Evolutionary conservation across 371 early-diverging fungal genomes (phyloP).

Genomic region (Rhizopus delemar): DNA sequence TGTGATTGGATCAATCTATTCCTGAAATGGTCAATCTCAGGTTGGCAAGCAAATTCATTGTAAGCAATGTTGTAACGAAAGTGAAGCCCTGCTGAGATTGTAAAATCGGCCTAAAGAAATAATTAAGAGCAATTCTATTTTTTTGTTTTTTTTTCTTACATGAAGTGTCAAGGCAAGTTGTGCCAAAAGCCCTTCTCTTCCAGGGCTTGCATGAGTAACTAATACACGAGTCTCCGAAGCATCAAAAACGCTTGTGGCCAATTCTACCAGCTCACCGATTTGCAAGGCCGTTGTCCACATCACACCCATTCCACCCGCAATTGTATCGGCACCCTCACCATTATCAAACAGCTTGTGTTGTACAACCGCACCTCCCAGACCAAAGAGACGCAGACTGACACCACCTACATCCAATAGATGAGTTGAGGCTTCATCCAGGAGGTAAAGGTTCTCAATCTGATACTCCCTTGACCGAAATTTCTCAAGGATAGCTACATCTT

Average conservation of each 20-base stretch:
- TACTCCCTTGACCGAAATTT: constrained; percentile 58
- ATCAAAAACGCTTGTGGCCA: constrained; percentile 54
- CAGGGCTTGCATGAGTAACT: constrained; percentile 67
- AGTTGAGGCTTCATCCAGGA: constrained; percentile 62
- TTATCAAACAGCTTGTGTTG: constrained; percentile 71
- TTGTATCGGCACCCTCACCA: constrained; percentile 68
- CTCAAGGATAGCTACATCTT: constrained; percentile 66
- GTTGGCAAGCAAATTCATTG: constrained; percentile 67
- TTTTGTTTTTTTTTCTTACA: constrained; percentile 30
- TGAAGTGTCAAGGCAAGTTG: constrained; percentile 62
- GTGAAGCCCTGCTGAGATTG: constrained; percentile 68
- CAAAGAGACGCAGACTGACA: constrained; percentile 63
- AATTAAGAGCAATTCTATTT: background rate
- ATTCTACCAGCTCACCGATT: constrained; percentile 67
- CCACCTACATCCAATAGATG: constrained; percentile 62
- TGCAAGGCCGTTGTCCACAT: constrained; percentile 75
- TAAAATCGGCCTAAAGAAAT: constrained; percentile 59
- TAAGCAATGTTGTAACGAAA: constrained; percentile 72
- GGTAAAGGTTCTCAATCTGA: constrained; percentile 53
- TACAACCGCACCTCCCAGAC: constrained; percentile 67
- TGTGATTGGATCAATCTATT: constrained; percentile 58
- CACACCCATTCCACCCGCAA: constrained; percentile 68
- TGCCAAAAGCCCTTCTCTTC: constrained; percentile 64
- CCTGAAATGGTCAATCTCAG: constrained; percentile 63
- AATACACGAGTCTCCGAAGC: constrained; percentile 61